Conservation (phyloP, 176 grass and related monocot species). For the Musa troglodytarum region DNA sequence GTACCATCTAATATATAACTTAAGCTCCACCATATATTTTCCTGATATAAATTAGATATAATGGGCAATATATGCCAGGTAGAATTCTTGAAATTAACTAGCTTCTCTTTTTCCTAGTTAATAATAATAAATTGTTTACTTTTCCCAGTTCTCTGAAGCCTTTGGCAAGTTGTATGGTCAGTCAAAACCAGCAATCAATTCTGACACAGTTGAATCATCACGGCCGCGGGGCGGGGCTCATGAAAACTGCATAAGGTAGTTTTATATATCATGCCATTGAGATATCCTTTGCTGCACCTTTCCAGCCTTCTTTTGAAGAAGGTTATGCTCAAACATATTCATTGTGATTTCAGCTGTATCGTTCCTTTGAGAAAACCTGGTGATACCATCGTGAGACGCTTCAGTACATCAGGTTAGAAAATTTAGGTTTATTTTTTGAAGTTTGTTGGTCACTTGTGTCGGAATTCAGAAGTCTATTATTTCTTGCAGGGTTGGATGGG, state of each 20-base stretch:
- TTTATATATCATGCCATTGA: conserved; percentile 1
- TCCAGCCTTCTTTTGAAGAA: not conserved
- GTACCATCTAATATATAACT: not conserved
- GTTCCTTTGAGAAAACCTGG: conserved; percentile 46
- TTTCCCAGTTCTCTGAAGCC: conserved; percentile 90
- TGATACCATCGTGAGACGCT: conserved; percentile 35
- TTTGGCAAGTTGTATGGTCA: conserved; percentile 91
- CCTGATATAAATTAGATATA: not conserved
- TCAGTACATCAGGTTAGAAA: conserved; percentile 91
- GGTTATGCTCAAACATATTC: not conserved
- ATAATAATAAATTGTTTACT: conserved; percentile 9
- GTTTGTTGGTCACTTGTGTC: not conserved
- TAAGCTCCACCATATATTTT: not conserved
- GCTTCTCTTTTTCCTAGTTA: not conserved
- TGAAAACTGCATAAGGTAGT: conserved; percentile 96
- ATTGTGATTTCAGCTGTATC: conserved; percentile 51
- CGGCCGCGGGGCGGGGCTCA: conserved; percentile 72
- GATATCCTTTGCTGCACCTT: not conserved
- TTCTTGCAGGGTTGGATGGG: conserved; percentile 70
- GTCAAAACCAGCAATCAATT: conserved; percentile 64
- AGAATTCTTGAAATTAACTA: not conserved
- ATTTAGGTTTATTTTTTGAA: not conserved
- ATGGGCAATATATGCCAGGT: not conserved
- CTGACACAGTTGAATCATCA: conserved; percentile 63
- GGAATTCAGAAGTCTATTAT: not conserved